phyloP scores from a whole-genome alignment of 495 filamentous ascomycete species.

The Immersiella caudata region DNA sequence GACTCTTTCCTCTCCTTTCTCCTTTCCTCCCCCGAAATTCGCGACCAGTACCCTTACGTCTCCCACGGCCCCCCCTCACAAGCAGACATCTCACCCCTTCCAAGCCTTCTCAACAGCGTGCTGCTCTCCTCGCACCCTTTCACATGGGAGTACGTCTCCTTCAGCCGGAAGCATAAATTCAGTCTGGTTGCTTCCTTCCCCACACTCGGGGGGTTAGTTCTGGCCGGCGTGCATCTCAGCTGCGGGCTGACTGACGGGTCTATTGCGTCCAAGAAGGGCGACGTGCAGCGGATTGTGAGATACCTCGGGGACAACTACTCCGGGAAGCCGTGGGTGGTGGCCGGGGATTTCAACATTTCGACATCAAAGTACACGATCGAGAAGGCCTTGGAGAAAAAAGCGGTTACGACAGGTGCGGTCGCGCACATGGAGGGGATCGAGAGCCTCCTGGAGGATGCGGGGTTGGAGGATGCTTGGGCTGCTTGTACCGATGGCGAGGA shows the following conservation, averaged over 20 bases:
- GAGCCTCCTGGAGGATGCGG: slow-evolving; percentile 34
- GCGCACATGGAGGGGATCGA: slow-evolving; percentile 40
- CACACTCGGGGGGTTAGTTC: slow-evolving; percentile 39
- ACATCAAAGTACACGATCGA: slow-evolving; percentile 55
- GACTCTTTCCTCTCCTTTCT: slow-evolving; percentile 58
- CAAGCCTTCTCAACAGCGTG: slow-evolving; percentile 57
- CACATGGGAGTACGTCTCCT: slow-evolving; percentile 51
- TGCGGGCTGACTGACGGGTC: slow-evolving; percentile 56
- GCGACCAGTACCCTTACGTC: slow-evolving; percentile 50
- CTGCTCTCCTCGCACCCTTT: slow-evolving; percentile 55
- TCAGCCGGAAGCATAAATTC: slow-evolving; percentile 54
- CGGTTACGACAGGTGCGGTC: slow-evolving; percentile 45
- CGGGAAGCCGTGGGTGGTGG: slow-evolving; percentile 52
- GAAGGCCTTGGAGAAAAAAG: slow-evolving; percentile 47
- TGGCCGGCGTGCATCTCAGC: slow-evolving; percentile 58
- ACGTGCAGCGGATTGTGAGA: slow-evolving; percentile 48
- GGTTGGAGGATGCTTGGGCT: slow-evolving; percentile 48
- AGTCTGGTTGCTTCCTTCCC: slow-evolving; percentile 48
- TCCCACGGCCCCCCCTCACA: slow-evolving; percentile 55
- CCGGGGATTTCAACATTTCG: slow-evolving; percentile 61
- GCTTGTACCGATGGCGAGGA: slow-evolving; percentile 8
- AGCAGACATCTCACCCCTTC: slow-evolving; percentile 51
- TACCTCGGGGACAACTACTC: slow-evolving; percentile 43
- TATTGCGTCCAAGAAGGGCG: slow-evolving; percentile 51
- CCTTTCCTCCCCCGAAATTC: slow-evolving; percentile 48